phyloP scores from a whole-genome alignment of 306 rosid genomes.

The Vigna angularis region DNA sequence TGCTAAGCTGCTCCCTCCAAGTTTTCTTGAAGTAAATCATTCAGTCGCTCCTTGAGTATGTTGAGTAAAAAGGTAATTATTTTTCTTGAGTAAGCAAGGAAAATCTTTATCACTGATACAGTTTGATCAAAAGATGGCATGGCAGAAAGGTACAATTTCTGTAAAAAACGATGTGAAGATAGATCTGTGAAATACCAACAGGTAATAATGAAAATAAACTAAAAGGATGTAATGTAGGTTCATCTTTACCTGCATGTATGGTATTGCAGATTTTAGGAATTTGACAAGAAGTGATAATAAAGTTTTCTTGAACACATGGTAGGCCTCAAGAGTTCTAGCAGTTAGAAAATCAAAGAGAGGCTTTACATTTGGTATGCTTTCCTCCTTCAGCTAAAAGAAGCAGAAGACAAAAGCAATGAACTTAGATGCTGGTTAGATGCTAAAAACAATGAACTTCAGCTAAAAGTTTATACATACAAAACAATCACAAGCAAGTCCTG shows the following conservation, averaged over 20 bases:
- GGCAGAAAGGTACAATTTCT: conserved; percentile 45
- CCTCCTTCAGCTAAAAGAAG: background rate
- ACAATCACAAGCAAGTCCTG: too few relatives aligned
- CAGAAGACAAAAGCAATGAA: too few relatives aligned
- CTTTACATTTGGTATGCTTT: background rate
- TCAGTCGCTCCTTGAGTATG: background rate
- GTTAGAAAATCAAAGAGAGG: background rate
- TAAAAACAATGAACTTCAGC: too few relatives aligned
- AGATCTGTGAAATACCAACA: background rate
- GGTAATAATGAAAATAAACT: background rate
- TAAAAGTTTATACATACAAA: too few relatives aligned
- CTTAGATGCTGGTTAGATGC: too few relatives aligned
- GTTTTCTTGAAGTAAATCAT: background rate
- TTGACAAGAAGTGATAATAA: background rate
- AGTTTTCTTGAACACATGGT: background rate
- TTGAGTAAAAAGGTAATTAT: background rate
- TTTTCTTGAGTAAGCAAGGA: background rate
- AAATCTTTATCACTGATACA: background rate
- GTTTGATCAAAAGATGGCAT: background rate
- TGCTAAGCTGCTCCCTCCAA: background rate
- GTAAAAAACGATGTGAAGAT: conserved; percentile 8
- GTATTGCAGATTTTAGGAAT: background rate
- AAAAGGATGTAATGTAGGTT: background rate
- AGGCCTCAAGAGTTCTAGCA: background rate
- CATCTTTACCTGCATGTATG: background rate